Conservation (phyloP, 495 filamentous ascomycete species). For the Neurospora terricola region DNA sequence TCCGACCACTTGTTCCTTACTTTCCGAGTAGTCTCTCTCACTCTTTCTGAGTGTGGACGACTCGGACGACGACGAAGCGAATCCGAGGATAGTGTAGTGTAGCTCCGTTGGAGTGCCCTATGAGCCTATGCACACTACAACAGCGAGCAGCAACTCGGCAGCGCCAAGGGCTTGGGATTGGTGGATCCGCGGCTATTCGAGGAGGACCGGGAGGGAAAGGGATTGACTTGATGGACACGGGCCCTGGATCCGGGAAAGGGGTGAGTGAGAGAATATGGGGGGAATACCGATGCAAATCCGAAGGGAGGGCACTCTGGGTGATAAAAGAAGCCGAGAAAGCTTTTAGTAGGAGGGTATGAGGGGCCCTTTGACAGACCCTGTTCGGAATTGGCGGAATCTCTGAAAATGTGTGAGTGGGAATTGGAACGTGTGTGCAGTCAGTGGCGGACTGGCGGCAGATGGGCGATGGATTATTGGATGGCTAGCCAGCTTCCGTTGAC, state of each 20-base stretch:
- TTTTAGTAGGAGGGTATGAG: background rate
- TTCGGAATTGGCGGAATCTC: background rate
- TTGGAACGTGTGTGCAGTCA: background rate
- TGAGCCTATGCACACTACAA: background rate
- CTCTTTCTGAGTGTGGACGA: background rate
- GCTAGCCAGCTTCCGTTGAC: background rate
- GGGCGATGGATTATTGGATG: background rate
- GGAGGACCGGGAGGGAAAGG: background rate
- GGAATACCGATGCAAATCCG: conserved; percentile 30
- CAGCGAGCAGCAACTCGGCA: background rate
- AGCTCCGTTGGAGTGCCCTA: background rate
- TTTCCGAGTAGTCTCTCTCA: background rate
- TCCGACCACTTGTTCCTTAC: background rate
- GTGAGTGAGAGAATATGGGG: background rate
- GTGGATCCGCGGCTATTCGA: background rate
- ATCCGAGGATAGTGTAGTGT: background rate
- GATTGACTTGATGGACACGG: background rate
- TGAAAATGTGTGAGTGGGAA: background rate
- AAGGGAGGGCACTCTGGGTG: conserved; percentile 5
- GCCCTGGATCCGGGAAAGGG: background rate
- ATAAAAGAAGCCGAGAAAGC: conserved; percentile 17
- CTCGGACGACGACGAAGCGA: background rate
- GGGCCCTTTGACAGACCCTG: background rate
- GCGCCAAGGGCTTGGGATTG: background rate
- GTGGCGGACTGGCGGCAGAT: background rate